phyloP scores from a whole-genome alignment of 2,329 filamentous ascomycete species.

The Aspergillus luchuensis region DNA sequence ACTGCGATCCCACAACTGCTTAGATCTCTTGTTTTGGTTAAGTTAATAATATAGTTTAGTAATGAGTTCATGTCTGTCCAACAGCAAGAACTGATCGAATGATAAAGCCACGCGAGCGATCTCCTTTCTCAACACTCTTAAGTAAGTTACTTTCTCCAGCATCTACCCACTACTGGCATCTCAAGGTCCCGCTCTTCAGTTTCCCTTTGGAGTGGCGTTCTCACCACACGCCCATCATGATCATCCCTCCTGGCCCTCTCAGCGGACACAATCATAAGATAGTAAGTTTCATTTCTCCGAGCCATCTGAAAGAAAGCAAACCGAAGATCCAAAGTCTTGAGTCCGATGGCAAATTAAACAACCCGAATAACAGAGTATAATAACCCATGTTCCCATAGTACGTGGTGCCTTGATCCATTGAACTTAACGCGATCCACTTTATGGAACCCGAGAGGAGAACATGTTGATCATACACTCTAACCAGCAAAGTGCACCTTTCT shows the following conservation, averaged over 20 bases:
- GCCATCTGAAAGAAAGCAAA: not conserved
- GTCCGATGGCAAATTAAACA: not conserved
- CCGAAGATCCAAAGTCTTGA: not conserved
- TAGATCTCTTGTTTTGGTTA: not conserved
- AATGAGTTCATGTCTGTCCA: not conserved
- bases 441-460: not conserved
- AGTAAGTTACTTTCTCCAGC: too few species aligned
- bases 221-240: not conserved
- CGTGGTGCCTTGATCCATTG: not conserved
- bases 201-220: not conserved
- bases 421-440: not conserved
- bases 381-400: not conserved
- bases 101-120: not conserved
- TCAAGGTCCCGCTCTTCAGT: not conserved
- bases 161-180: not conserved
- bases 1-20: not conserved
- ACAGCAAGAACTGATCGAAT: not conserved
- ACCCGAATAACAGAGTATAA: not conserved
- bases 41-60: not conserved
- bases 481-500: not conserved
- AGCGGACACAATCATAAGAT: too few species aligned
- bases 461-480: constrained; percentile 2
- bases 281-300: not conserved
- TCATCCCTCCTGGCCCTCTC: not conserved
- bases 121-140: not conserved